Evolutionary conservation across 805 yeast genomes (phyloP).

Genomic region (Nakazawaea wickerhamii): DNA sequence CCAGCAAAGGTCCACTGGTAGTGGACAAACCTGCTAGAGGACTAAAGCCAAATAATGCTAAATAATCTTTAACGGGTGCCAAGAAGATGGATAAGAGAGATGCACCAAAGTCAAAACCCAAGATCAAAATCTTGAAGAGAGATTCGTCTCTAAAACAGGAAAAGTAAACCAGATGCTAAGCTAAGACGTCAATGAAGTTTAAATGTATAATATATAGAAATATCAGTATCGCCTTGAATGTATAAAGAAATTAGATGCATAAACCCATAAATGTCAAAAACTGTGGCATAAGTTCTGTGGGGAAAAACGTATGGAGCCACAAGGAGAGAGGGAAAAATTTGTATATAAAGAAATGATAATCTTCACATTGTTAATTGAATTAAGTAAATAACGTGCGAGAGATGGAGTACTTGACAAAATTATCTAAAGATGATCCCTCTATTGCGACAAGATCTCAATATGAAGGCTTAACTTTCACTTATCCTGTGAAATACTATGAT

Average conservation of each 20-base stretch:
- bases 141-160: not conserved
- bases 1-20: not conserved
- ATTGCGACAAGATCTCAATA: not conserved
- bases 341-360: not conserved
- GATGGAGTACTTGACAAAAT: not conserved
- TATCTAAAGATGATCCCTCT: not conserved
- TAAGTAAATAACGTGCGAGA: too few species aligned
- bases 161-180: not conserved
- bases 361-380: not conserved
- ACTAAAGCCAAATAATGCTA: not conserved
- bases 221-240: too few species aligned
- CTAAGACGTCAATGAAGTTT: too few species aligned
- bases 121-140: conserved; percentile 5
- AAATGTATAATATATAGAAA: too few species aligned
- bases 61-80: conserved; percentile 1
- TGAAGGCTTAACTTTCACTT: not conserved
- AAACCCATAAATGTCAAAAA: not conserved
- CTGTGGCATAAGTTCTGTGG: not conserved
- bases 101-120: conserved; percentile 12
- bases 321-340: not conserved
- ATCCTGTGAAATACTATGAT: conserved; percentile 4
- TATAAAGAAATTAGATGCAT: too few species aligned
- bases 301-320: not conserved
- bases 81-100: conserved; percentile 12
- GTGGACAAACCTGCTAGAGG: not conserved